These are phyloP conservation scores for Pichia sp. DNA, from an alignment of 1,139 yeast genomes.

Conservation along the genomic window DNA sequence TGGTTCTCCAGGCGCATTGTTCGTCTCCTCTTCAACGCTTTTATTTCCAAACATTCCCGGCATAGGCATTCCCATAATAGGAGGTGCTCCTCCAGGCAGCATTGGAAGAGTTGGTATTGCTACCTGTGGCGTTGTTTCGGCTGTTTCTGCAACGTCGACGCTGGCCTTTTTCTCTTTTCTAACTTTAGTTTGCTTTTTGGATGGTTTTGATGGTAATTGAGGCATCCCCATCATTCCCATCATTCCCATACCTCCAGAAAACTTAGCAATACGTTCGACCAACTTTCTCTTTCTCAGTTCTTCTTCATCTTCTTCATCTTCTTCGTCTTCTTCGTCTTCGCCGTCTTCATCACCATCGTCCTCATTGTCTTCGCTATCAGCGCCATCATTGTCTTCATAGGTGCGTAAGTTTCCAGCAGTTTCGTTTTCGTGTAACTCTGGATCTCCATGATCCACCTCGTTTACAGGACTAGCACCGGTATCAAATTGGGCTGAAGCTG, in stretches of 20 bases:
- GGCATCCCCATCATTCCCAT: conserved; percentile 69
- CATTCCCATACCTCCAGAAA: conserved; percentile 90
- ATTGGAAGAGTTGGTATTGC: conserved; percentile 25
- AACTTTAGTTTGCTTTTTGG: conserved; percentile 18
- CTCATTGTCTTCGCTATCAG: conserved; percentile 34
- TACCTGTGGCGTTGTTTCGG: conserved; percentile 32
- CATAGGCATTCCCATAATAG: conserved; percentile 21
- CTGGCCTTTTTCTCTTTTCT: conserved; percentile 15
- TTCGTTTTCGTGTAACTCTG: conserved; percentile 2
- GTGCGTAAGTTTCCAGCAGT: conserved; percentile 15
- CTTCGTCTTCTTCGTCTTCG: conserved; percentile 27
- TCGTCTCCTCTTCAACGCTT: no score
- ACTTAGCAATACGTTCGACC: conserved; percentile 91
- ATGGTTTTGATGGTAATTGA: conserved; percentile 32
- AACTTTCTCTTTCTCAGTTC: conserved; percentile 71
- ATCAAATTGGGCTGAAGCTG: not conserved
- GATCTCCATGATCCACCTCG: not conserved
- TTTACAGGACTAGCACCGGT: not conserved
- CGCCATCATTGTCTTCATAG: conserved; percentile 12
- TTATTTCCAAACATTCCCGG: conserved; percentile 7
- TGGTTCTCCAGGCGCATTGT: no score
- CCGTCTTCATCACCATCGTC: conserved; percentile 26
- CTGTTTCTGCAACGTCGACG: not conserved
- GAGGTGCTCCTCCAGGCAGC: conserved; percentile 4
- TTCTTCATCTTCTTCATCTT: conserved; percentile 50